Evolutionary conservation across 164 flowering plant species (phyloP).

Genomic region (Pachysandra terminalis): DNA sequence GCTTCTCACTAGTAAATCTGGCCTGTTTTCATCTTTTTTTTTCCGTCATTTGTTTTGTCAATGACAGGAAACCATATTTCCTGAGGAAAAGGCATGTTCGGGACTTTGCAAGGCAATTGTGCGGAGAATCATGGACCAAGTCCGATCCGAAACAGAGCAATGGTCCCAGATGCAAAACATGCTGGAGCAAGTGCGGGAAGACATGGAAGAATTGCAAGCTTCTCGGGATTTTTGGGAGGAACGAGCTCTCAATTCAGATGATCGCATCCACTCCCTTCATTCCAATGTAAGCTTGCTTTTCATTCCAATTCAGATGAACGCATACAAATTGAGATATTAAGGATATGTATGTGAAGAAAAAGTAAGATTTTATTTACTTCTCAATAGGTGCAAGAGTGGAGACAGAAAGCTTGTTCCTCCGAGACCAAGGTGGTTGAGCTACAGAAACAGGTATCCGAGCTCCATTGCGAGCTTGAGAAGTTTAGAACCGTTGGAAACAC

Average conservation of each 20-base stretch:
- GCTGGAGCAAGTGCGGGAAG: conserved; percentile 67
- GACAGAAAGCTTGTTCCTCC: conserved; percentile 38
- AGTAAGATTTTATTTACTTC: not conserved
- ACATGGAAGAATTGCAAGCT: conserved; percentile 77
- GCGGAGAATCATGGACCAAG: conserved; percentile 69
- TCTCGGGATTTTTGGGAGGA: conserved; percentile 79
- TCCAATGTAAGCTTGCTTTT: conserved; percentile 53
- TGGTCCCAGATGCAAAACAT: conserved; percentile 95
- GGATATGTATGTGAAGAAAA: too few species aligned
- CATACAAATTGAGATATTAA: too few species aligned
- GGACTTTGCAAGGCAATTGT: conserved; percentile 70
- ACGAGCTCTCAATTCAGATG: conserved; percentile 53
- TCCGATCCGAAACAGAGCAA: conserved; percentile 78
- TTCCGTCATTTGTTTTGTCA: too few species aligned
- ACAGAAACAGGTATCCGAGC: conserved; percentile 34
- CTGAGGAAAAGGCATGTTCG: conserved; percentile 47
- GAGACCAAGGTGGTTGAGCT: conserved; percentile 48
- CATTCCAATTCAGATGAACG: too few species aligned
- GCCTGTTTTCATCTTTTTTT: too few species aligned
- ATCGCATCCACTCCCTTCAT: conserved; percentile 38
- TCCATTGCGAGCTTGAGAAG: conserved; percentile 34
- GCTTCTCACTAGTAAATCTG: not conserved
- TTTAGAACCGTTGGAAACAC: conserved; percentile 10
- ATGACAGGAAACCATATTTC: conserved; percentile 34
- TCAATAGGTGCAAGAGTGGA: conserved; percentile 71